phyloP scores from a whole-genome alignment of 2,329 filamentous ascomycete species.

The Corynespora cassiicola region DNA sequence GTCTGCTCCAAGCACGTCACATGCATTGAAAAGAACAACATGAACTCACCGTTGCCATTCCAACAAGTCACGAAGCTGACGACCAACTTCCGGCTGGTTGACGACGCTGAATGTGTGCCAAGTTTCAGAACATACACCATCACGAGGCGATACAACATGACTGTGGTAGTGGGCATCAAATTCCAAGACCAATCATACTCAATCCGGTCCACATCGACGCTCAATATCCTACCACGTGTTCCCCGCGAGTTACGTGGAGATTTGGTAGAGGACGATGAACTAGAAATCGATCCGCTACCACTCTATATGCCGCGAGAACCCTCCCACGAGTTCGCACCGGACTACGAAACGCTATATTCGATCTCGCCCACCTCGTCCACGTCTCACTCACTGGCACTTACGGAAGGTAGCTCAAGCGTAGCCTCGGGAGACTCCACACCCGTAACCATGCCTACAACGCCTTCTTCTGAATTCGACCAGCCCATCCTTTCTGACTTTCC shows the following conservation, averaged over 20 bases:
- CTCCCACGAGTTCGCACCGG: slow-evolving; percentile 35
- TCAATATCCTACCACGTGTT: slow-evolving; percentile 38
- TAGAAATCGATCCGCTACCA: slow-evolving; percentile 36
- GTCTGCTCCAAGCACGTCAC: slow-evolving; percentile 35
- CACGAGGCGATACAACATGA: slow-evolving; percentile 36
- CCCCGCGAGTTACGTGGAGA: slow-evolving; percentile 15
- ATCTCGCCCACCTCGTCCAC: slow-evolving; percentile 24
- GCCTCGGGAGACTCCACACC: slow-evolving; percentile 13
- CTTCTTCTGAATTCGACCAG: slow-evolving; percentile 13
- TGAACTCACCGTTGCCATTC: slow-evolving; percentile 29
- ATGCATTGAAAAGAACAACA: slow-evolving; percentile 33
- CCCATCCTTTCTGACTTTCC: no score
- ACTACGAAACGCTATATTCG: slow-evolving; percentile 36
- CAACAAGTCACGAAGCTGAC: slow-evolving; percentile 26
- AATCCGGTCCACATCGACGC: slow-evolving; percentile 29
- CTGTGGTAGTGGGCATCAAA: slow-evolving; percentile 32
- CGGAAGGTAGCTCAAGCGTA: slow-evolving; percentile 18
- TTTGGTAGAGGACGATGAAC: slow-evolving; percentile 21
- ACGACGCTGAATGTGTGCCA: slow-evolving; percentile 41
- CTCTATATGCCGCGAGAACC: slow-evolving; percentile 35
- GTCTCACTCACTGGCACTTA: slow-evolving; percentile 13
- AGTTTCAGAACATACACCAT: slow-evolving; percentile 44
- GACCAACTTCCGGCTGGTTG: slow-evolving; percentile 39
- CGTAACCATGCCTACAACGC: slow-evolving; percentile 13
- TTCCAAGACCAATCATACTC: slow-evolving; percentile 32